Percentiles rank a stretch among this genome's conserved stretches.
phyloP scores from a whole-genome alignment of 2,329 filamentous ascomycete genomes.

The Stemphylium beticola region DNA sequence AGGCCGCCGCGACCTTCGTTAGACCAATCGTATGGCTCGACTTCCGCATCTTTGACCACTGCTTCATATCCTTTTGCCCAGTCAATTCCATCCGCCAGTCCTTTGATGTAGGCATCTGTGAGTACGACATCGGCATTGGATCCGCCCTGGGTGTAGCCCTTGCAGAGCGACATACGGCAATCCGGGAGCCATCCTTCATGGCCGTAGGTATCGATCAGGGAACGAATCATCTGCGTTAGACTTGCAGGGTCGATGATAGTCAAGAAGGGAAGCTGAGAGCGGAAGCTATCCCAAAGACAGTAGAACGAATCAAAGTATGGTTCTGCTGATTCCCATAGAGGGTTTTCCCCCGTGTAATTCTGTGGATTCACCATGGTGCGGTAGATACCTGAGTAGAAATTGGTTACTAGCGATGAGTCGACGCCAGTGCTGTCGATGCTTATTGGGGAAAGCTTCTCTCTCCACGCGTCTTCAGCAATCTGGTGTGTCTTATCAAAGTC shows the following conservation, averaged over 20 bases:
- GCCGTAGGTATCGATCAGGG: conserved; percentile 71
- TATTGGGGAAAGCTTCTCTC: no score
- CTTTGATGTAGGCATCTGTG: conserved; percentile 74
- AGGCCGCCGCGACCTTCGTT: conserved; percentile 72
- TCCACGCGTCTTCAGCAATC: no score
- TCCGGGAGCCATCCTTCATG: conserved; percentile 69
- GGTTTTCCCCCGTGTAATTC: conserved; percentile 74
- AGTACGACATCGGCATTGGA: conserved; percentile 74
- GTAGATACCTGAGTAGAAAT: conserved; percentile 70
- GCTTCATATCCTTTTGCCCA: conserved; percentile 74
- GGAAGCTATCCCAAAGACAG: conserved; percentile 57
- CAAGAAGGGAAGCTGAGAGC: no score
- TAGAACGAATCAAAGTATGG: conserved; percentile 76
- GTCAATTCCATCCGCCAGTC: conserved; percentile 65
- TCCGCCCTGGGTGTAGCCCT: conserved; percentile 71
- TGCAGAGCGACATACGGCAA: conserved; percentile 70
- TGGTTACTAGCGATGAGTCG: no score
- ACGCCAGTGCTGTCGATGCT: no score
- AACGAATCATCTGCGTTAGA: conserved; percentile 55
- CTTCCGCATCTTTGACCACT: conserved; percentile 72
- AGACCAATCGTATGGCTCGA: conserved; percentile 62
- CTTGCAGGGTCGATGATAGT: no score
- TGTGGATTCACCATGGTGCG: conserved; percentile 72
- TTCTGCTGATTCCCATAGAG: conserved; percentile 67
- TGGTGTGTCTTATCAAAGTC: no score